phyloP scores from a whole-genome alignment of 2,329 filamentous ascomycete genomes.

The Fusarium redolens region DNA sequence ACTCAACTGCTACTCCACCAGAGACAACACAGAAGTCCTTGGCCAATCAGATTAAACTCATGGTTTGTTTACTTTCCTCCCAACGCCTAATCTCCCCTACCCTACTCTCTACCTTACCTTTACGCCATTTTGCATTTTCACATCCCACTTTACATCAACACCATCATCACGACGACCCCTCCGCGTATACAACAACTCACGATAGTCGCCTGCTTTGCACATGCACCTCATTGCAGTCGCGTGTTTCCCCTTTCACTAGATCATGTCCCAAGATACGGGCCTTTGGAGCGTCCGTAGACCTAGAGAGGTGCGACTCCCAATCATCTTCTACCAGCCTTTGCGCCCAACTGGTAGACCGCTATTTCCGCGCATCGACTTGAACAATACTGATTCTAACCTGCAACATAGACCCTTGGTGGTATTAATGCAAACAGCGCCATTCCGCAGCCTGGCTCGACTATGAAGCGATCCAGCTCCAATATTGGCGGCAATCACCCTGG shows the following conservation, averaged over 20 bases:
- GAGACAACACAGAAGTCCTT: background rate
- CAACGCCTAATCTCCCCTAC: constrained; percentile 31
- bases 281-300: constrained; percentile 92
- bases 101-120: constrained; percentile 4
- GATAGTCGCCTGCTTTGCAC: constrained; percentile 16
- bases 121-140: constrained; percentile 32
- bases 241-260: constrained; percentile 17
- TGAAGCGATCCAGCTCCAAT: constrained; percentile 91
- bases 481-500: constrained; percentile 72
- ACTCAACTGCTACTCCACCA: constrained; percentile 25
- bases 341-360: constrained; percentile 9
- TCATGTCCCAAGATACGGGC: constrained; percentile 87
- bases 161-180: constrained; percentile 11
- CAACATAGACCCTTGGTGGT: constrained; percentile 80
- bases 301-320: constrained; percentile 73
- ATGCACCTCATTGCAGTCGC: constrained; percentile 32
- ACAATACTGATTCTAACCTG: constrained; percentile 32
- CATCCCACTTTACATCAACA: constrained; percentile 38
- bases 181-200: background rate
- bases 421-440: constrained; percentile 86
- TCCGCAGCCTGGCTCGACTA: constrained; percentile 89
- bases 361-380: background rate
- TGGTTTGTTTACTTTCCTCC: constrained; percentile 58
- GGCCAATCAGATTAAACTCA: constrained; percentile 43
- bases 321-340: constrained; percentile 32